Evolutionary conservation across 306 rosid genomes (phyloP).

Genomic region (Oxytropis ochrocephala): DNA sequence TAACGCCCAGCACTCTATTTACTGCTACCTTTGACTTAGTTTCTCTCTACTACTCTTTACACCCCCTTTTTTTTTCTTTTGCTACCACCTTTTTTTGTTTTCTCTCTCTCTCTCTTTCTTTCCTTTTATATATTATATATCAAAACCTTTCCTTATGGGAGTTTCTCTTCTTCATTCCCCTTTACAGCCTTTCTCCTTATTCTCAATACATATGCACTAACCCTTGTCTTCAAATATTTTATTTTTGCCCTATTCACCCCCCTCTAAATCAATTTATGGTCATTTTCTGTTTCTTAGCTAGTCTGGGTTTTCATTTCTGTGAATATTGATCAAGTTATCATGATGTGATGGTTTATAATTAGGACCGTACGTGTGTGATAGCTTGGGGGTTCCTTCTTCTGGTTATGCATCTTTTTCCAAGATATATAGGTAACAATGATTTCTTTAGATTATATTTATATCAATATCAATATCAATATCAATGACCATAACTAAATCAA

Average conservation of each 20-base stretch:
- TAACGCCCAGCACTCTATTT: slow-evolving; percentile 20
- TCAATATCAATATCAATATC: no score
- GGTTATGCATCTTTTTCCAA: slow-evolving; percentile 19
- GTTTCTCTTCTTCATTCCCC: slow-evolving; percentile 8
- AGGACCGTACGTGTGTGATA: no score
- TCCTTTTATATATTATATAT: not conserved
- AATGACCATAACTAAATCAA: not conserved
- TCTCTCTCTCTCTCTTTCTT: not conserved
- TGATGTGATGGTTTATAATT: slow-evolving; percentile 20
- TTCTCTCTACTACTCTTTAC: slow-evolving; percentile 3
- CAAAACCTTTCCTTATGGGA: not conserved
- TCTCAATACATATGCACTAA: not conserved
- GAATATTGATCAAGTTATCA: not conserved
- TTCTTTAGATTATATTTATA: not conserved
- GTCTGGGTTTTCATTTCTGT: not conserved
- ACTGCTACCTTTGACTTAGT: slow-evolving; percentile 29
- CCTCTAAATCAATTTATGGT: not conserved
- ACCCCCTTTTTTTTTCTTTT: not conserved
- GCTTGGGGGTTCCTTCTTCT: slow-evolving; percentile 14
- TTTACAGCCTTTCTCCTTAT: not conserved
- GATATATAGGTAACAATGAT: not conserved
- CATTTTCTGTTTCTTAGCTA: not conserved
- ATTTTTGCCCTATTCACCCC: not conserved
- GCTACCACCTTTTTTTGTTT: not conserved
- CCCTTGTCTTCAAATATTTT: slow-evolving; percentile 4